These are phyloP conservation scores for Aspergillus novoparasiticus DNA, from an alignment of 2,329 filamentous ascomycete genomes.

Conservation along the genomic window DNA sequence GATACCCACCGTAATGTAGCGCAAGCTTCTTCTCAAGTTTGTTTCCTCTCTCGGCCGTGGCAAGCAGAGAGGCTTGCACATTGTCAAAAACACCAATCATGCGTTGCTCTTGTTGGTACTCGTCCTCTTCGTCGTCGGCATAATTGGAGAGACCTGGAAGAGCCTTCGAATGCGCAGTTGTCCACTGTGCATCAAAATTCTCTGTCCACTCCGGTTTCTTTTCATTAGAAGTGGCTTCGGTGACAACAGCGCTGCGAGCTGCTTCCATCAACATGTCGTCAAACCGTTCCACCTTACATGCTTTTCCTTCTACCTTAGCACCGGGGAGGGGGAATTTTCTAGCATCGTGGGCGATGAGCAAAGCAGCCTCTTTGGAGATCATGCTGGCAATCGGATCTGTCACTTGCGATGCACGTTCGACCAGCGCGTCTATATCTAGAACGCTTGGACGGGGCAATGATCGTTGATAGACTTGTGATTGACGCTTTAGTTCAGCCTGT, in stretches of 20 bases:
- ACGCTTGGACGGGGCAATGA: conserved; percentile 74
- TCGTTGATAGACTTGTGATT: conserved; percentile 89
- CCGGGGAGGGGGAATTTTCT: conserved; percentile 71
- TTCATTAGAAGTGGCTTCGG: conserved; percentile 61
- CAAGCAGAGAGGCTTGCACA: conserved; percentile 72
- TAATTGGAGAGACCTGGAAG: conserved; percentile 83
- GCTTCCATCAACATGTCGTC: conserved; percentile 72
- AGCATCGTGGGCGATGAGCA: conserved; percentile 81
- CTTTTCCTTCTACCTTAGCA: conserved; percentile 64
- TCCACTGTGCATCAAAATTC: conserved; percentile 56
- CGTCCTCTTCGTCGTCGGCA: conserved; percentile 72
- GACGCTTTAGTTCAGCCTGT: conserved; percentile 72
- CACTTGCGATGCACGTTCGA: conserved; percentile 63
- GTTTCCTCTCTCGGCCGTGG: conserved; percentile 75
- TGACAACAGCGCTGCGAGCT: conserved; percentile 74
- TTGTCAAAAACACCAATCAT: conserved; percentile 74
- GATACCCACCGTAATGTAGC: conserved; percentile 85
- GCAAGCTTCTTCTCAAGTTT: conserved; percentile 93
- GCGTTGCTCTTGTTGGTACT: conserved; percentile 56
- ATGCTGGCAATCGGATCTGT: conserved; percentile 66
- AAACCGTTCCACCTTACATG: conserved; percentile 63
- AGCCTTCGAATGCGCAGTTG: conserved; percentile 49
- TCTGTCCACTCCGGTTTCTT: conserved; percentile 53
- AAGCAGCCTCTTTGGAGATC: conserved; percentile 75
- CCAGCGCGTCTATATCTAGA: conserved; percentile 70